phyloP scores from a whole-genome alignment of 139 green algal genomes.

The Asterochloris sp. region DNA sequence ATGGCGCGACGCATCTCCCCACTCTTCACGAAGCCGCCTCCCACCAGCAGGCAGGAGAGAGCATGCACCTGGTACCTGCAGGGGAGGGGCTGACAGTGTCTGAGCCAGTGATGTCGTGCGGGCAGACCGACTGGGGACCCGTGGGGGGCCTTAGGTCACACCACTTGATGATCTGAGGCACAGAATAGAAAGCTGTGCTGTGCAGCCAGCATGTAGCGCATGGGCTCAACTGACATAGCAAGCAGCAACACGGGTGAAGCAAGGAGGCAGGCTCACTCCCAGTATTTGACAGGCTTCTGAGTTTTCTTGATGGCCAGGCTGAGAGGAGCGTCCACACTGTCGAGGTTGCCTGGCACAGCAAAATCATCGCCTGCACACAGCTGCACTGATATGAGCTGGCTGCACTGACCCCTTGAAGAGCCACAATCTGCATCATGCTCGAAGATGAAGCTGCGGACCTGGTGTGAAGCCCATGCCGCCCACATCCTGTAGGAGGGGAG shows the following conservation, averaged over 20 bases:
- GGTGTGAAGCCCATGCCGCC: conserved; percentile 4
- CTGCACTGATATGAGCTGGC: no score
- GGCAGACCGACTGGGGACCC: no score
- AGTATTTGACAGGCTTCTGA: conserved; percentile 8
- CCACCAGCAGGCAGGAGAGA: conserved; percentile 8
- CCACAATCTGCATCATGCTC: neutral
- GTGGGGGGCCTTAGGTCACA: no score
- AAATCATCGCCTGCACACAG: no score
- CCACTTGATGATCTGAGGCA: no score
- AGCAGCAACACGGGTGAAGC: neutral
- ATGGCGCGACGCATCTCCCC: neutral
- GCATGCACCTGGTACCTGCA: conserved; percentile 2
- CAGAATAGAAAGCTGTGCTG: neutral
- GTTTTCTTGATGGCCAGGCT: conserved; percentile 4
- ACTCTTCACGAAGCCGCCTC: neutral
- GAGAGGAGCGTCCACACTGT: conserved; percentile 1
- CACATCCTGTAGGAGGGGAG: neutral
- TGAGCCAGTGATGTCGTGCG: no score
- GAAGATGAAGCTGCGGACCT: neutral
- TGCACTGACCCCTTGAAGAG: no score
- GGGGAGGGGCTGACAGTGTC: no score
- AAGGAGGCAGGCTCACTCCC: conserved; percentile 2
- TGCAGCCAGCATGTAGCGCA: neutral
- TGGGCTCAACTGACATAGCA: neutral
- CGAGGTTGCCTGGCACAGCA: no score